These are phyloP conservation scores for Diaporthe sp. DNA, from an alignment of 2,329 filamentous ascomycete species.

Conservation along the genomic window DNA sequence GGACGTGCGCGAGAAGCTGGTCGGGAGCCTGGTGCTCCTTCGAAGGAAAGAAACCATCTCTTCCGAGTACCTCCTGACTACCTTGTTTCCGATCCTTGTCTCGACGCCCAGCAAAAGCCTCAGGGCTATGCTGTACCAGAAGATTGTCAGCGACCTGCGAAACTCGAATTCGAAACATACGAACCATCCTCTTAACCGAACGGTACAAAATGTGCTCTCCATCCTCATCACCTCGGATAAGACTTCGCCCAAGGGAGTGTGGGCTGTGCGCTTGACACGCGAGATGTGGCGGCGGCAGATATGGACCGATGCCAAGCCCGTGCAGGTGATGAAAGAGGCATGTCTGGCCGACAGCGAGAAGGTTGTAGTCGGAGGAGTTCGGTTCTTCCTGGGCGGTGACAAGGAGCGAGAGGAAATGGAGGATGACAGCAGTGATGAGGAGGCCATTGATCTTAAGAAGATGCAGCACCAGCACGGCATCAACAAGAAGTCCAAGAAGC, in stretches of 20 bases:
- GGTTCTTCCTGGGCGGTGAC: conserved; percentile 96
- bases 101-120: conserved; percentile 93
- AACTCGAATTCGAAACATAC: conserved; percentile 88
- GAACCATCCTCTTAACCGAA: conserved; percentile 94
- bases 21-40: conserved; percentile 88
- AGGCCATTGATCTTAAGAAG: conserved; percentile 82
- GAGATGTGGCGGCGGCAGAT: conserved; percentile 97
- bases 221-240: conserved; percentile 91
- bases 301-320: conserved; percentile 93
- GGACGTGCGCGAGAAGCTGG: conserved; percentile 93
- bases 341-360: conserved; percentile 92
- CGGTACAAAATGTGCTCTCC: conserved; percentile 92
- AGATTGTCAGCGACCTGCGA: conserved; percentile 92
- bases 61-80: conserved; percentile 85
- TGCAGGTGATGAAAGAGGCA: conserved; percentile 98
- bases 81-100: conserved; percentile 93
- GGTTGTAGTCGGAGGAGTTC: conserved; percentile 86
- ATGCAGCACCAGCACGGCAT: conserved; percentile 88
- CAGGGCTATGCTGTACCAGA: conserved; percentile 84
- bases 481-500: conserved; percentile 97
- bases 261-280: conserved; percentile 95
- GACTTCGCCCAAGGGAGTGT: conserved; percentile 87
- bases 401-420: conserved; percentile 95
- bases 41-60: conserved; percentile 94
- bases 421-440: conserved; percentile 89